Evolutionary conservation across 371 early-diverging fungal genomes (phyloP).

Genomic region (Syncephalastrum sp.): DNA sequence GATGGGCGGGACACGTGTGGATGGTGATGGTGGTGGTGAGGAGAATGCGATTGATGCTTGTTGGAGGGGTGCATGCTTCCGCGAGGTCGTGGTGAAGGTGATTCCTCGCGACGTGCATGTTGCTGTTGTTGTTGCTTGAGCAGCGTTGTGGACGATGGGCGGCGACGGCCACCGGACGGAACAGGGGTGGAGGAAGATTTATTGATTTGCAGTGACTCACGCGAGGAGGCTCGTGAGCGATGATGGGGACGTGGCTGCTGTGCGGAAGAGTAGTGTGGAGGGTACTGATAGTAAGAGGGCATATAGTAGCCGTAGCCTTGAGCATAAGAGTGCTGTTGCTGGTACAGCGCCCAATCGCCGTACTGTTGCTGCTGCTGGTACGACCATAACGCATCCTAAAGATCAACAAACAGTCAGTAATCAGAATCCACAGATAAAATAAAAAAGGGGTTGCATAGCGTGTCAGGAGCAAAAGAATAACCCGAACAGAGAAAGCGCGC

Average conservation of each 20-base stretch:
- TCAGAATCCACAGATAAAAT: slow-evolving; percentile 9
- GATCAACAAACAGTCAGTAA: slow-evolving; percentile 4
- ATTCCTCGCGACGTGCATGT: not conserved
- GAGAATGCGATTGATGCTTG: slow-evolving; percentile 12
- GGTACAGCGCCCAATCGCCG: slow-evolving; percentile 7
- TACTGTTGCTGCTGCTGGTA: slow-evolving; percentile 11
- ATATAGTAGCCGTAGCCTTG: slow-evolving; percentile 11
- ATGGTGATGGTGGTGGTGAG: slow-evolving; percentile 13
- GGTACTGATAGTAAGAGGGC: slow-evolving; percentile 10
- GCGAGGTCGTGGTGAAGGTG: not conserved
- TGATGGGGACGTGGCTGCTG: not conserved
- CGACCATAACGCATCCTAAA: slow-evolving; percentile 6
- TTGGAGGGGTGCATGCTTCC: not conserved
- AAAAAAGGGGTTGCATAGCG: slow-evolving; percentile 11
- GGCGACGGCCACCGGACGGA: no score
- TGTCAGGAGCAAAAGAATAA: slow-evolving; percentile 8
- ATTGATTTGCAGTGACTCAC: slow-evolving; percentile 17
- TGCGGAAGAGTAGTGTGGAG: not conserved
- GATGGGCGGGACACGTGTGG: slow-evolving; percentile 7
- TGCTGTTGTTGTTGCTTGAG: slow-evolving; percentile 2
- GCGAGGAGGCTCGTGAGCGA: slow-evolving; percentile 2
- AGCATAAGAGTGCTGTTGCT: slow-evolving; percentile 17
- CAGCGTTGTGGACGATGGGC: slow-evolving; percentile 7
- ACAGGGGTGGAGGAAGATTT: not conserved
- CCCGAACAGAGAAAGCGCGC: not conserved